A percentile compares a stretch with the other conserved stretches of the same genome.
Conservation (phyloP, 1,139 yeast species). For the Blastobotrys raffinosifermentans region DNA sequence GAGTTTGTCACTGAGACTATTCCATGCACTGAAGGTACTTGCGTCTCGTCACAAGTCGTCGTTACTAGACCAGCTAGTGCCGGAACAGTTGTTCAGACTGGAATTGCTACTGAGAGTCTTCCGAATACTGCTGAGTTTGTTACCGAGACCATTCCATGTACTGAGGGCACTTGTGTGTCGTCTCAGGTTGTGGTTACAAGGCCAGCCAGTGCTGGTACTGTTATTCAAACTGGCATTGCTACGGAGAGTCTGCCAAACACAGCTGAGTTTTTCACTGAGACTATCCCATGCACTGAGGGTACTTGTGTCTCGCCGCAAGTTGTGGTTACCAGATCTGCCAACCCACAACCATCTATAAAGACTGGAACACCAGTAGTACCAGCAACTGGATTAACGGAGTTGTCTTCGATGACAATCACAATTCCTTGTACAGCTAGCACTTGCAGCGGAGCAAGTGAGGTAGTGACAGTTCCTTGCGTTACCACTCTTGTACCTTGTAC, state of each 20-base stretch:
- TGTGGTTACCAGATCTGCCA: not conserved
- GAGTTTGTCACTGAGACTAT: conserved; percentile 11
- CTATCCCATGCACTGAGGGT: conserved; percentile 13
- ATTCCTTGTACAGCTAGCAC: conserved; percentile 13
- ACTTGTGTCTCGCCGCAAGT: conserved; percentile 6
- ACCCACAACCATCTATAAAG: too few relatives aligned
- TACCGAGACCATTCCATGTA: conserved; percentile 14
- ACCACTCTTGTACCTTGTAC: conserved; percentile 9
- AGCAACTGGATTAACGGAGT: too few relatives aligned
- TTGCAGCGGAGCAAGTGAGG: conserved; percentile 4
- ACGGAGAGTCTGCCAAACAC: conserved; percentile 7
- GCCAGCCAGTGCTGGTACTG: conserved; percentile 5
- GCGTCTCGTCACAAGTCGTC: conserved; percentile 3
- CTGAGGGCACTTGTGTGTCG: conserved; percentile 9
- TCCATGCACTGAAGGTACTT: conserved; percentile 14
- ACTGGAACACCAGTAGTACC: too few relatives aligned
- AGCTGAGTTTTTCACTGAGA: conserved; percentile 2
- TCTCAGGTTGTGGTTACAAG: not conserved
- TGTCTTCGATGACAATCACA: conserved; percentile 11
- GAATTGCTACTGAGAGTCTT: conserved; percentile 13
- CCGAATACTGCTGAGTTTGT: conserved; percentile 11
- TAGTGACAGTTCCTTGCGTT: not conserved
- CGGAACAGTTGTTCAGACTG: conserved; percentile 3
- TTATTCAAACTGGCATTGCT: conserved; percentile 7
- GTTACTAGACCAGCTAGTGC: conserved; percentile 3